Evolutionary conservation across 495 filamentous ascomycete species (phyloP).

Genomic region (Aspergillus steynii): DNA sequence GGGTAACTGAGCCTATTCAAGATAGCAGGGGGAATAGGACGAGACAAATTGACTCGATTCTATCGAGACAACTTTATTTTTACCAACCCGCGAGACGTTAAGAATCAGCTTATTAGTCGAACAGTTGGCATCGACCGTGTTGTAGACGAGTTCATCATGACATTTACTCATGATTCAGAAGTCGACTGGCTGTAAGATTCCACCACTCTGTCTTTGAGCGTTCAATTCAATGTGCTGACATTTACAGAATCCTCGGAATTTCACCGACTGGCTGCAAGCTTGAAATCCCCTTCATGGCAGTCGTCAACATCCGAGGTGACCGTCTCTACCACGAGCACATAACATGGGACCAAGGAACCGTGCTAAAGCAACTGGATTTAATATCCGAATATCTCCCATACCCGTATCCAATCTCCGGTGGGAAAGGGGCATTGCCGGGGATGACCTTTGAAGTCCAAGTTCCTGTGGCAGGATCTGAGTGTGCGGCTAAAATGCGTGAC

Average conservation of each 20-base stretch:
- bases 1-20: background rate
- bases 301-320: constrained; percentile 68
- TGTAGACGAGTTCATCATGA: constrained; percentile 52
- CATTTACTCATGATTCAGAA: constrained; percentile 62
- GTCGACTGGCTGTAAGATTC: constrained; percentile 64
- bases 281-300: too few relatives aligned
- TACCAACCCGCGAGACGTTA: constrained; percentile 58
- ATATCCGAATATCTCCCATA: constrained; percentile 61
- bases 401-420: constrained; percentile 50
- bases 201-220: too few relatives aligned
- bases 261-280: too few relatives aligned
- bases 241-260: too few relatives aligned
- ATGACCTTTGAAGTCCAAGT: constrained; percentile 61
- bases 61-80: constrained; percentile 70
- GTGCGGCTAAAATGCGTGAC: constrained; percentile 63
- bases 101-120: constrained; percentile 63
- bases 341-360: constrained; percentile 76
- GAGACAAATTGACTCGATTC: constrained; percentile 57
- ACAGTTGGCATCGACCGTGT: constrained; percentile 58
- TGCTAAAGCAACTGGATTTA: constrained; percentile 68
- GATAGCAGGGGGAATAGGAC: constrained; percentile 59
- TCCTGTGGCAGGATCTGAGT: constrained; percentile 65
- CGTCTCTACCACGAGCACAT: constrained; percentile 76
- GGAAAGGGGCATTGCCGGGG: constrained; percentile 31
- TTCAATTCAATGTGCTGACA: too few relatives aligned